Percentiles rank a stretch among this genome's conserved stretches.
phyloP scores from a whole-genome alignment of 345 rosid species.

The Populus deltoides region DNA sequence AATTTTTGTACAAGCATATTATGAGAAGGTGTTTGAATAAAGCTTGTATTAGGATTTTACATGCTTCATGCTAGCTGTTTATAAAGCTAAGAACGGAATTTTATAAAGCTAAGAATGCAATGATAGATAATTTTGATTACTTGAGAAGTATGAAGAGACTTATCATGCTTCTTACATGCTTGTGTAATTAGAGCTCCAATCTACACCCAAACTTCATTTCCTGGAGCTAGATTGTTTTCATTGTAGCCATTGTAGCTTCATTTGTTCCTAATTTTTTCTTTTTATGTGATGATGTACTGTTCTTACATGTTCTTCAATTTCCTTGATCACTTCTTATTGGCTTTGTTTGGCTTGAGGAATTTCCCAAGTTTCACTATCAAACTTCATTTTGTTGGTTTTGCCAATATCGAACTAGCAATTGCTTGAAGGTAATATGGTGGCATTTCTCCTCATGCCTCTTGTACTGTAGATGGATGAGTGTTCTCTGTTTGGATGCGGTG shows the following conservation, averaged over 20 bases:
- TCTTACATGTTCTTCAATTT: background rate
- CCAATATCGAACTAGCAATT: background rate
- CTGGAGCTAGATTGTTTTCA: background rate
- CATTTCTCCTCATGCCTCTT: conserved; percentile 21
- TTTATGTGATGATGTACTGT: background rate
- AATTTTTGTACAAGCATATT: conserved; percentile 53
- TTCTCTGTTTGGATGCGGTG: conserved; percentile 28
- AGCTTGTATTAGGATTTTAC: conserved; percentile 32
- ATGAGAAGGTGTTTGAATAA: conserved; percentile 57
- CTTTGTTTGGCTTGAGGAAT: conserved; percentile 7
- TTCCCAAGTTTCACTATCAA: background rate
- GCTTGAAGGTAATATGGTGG: background rate
- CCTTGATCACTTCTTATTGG: background rate
- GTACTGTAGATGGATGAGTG: conserved; percentile 67
- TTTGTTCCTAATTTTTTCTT: background rate
- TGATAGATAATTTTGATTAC: conserved; percentile 4
- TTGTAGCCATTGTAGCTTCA: background rate
- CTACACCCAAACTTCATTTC: background rate
- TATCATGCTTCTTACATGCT: background rate
- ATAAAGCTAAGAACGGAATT: conserved; percentile 1
- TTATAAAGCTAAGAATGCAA: conserved; percentile 14
- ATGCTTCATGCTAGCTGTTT: conserved; percentile 24
- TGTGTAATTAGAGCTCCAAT: background rate
- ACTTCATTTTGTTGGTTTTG: conserved; percentile 1
- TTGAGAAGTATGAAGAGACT: conserved; percentile 3